Conservation (phyloP, 2,329 filamentous ascomycete species). For the Aspergillus sp. region DNA sequence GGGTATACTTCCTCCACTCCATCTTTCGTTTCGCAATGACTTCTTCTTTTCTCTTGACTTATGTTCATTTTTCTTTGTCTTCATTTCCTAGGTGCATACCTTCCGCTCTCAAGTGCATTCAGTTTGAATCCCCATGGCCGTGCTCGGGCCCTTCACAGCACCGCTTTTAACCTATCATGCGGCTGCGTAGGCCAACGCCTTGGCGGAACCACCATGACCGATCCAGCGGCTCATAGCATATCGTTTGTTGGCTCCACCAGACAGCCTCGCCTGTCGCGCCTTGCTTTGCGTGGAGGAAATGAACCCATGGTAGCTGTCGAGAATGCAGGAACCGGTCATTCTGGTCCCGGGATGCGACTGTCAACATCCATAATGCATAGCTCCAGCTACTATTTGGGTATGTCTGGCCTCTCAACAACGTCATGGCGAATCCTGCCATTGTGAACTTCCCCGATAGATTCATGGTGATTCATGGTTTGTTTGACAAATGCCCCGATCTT, state of each 20-base stretch:
- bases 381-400: too few species aligned
- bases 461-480: not conserved
- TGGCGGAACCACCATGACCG: not conserved
- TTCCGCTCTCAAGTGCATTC: not conserved
- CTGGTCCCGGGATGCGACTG: too few species aligned
- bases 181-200: not conserved
- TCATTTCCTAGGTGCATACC: too few species aligned
- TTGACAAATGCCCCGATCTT: not conserved
- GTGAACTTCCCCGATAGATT: not conserved
- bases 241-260: not conserved
- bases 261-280: not conserved
- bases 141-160: not conserved
- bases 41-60: not conserved
- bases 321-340: slow-evolving; percentile 1
- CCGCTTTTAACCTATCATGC: not conserved
- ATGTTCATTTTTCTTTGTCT: not conserved
- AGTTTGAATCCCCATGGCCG: not conserved
- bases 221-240: not conserved
- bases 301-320: not conserved
- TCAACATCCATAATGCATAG: too few species aligned
- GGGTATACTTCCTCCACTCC: not conserved
- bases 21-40: not conserved
- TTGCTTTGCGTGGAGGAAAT: not conserved
- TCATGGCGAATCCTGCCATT: too few species aligned
- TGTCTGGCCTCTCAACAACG: too few species aligned